Conservation (phyloP, 2,329 filamentous ascomycete species). For the Fonsecaea monophora region DNA sequence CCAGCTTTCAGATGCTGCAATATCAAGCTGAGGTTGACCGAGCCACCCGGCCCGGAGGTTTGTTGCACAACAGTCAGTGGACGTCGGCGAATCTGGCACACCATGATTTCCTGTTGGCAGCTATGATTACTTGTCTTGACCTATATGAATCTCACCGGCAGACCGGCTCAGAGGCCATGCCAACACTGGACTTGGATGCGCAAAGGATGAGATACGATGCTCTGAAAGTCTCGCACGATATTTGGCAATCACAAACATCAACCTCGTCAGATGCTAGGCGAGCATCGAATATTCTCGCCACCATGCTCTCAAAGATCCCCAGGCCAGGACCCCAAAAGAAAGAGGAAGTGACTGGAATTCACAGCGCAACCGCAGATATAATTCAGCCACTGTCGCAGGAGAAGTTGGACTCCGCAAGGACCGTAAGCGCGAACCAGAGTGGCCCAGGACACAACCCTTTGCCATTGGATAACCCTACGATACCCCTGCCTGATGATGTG, state of each 20-base stretch:
- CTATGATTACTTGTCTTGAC: slow-evolving; percentile 65
- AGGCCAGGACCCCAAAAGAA: not conserved
- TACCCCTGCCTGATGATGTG: not conserved
- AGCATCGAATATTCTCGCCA: slow-evolving; percentile 16
- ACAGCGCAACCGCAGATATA: not conserved
- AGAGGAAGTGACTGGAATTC: not conserved
- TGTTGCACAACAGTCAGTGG: slow-evolving; percentile 61
- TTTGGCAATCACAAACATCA: slow-evolving; percentile 12
- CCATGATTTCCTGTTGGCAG: slow-evolving; percentile 67
- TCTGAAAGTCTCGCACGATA: slow-evolving; percentile 15
- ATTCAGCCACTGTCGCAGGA: not conserved
- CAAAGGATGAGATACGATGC: slow-evolving; percentile 13
- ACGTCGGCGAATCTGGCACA: slow-evolving; percentile 63
- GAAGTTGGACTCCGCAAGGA: not conserved
- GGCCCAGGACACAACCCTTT: not conserved
- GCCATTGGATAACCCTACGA: not conserved
- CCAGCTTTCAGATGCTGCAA: slow-evolving; percentile 56
- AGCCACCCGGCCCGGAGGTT: slow-evolving; percentile 60
- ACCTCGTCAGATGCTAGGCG: slow-evolving; percentile 10
- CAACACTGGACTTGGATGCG: not conserved
- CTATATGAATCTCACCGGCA: slow-evolving; percentile 30
- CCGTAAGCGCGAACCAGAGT: too few species aligned
- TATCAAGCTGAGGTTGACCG: slow-evolving; percentile 58
- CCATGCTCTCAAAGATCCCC: slow-evolving; percentile 25
- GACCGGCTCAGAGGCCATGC: not conserved